Conservation (phyloP, 2,329 filamentous ascomycete genomes). For the Penicillium crustosum region DNA sequence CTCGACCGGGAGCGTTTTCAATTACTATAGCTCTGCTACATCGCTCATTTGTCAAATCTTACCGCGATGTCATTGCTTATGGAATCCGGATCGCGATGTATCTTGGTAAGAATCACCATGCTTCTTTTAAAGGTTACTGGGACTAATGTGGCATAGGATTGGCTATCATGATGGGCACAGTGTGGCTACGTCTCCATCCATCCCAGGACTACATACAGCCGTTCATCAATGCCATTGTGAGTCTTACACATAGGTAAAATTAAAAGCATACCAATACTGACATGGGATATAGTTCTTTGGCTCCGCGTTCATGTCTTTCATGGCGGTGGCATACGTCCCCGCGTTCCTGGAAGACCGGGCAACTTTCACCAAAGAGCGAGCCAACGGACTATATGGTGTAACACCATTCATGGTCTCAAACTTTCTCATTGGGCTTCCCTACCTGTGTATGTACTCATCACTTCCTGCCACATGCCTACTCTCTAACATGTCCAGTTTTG, state of each 20-base stretch:
- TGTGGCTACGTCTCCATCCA: conserved; percentile 72
- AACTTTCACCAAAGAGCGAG: conserved; percentile 72
- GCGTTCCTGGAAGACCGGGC: conserved; percentile 76
- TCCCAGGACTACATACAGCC: conserved; percentile 73
- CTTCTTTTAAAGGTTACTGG: conserved; percentile 10
- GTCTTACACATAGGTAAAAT: conserved; percentile 15
- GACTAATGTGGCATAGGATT: conserved; percentile 49
- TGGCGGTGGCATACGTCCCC: conserved; percentile 82
- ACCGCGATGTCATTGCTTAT: conserved; percentile 81
- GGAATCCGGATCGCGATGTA: conserved; percentile 84
- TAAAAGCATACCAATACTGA: background rate
- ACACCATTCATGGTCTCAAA: conserved; percentile 73
- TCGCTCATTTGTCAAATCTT: conserved; percentile 77
- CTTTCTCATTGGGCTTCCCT: conserved; percentile 78
- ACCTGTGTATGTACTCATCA: conserved; percentile 56
- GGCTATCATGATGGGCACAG: conserved; percentile 84
- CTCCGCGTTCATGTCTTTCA: conserved; percentile 74
- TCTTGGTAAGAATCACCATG: conserved; percentile 49
- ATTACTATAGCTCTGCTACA: conserved; percentile 69
- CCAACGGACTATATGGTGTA: conserved; percentile 77
- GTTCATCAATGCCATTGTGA: conserved; percentile 74
- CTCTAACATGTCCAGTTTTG: conserved; percentile 51
- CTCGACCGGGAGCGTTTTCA: conserved; percentile 47
- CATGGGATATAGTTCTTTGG: conserved; percentile 58
- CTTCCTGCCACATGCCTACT: background rate